A percentile compares a stretch with the other conserved stretches of the same genome.
phyloP scores from a whole-genome alignment of 371 early-diverging fungal genomes.

The Lichtheimia hyalospora region DNA sequence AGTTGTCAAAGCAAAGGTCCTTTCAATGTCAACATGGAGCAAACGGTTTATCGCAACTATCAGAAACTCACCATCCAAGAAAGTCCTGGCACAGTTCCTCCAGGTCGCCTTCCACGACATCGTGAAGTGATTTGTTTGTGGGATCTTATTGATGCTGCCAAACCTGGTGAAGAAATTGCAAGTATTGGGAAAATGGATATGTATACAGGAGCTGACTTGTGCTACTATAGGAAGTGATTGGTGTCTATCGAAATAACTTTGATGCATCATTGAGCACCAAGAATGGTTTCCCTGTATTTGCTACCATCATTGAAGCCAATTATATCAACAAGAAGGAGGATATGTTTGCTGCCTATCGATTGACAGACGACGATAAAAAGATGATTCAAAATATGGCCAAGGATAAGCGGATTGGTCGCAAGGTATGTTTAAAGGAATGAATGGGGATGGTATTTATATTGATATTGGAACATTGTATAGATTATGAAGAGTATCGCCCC shows the following conservation, averaged over 20 bases:
- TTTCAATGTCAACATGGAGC: constrained; percentile 88
- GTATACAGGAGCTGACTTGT: neutral
- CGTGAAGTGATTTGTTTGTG: constrained; percentile 95
- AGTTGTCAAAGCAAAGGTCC: constrained; percentile 96
- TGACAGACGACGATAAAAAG: constrained; percentile 93
- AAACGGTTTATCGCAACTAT: constrained; percentile 98
- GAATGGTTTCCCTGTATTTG: constrained; percentile 98
- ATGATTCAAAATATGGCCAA: constrained; percentile 79
- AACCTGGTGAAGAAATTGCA: constrained; percentile 98
- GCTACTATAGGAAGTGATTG: constrained; percentile 83
- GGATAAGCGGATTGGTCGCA: constrained; percentile 80
- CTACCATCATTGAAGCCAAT: constrained; percentile 96
- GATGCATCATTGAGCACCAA: constrained; percentile 88
- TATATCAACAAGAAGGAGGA: constrained; percentile 88
- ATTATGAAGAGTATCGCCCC: constrained; percentile 98
- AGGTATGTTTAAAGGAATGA: constrained; percentile 41
- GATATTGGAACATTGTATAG: constrained; percentile 25
- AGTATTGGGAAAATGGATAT: constrained; percentile 4
- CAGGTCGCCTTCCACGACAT: constrained; percentile 96
- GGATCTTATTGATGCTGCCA: constrained; percentile 97
- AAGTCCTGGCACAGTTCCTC: constrained; percentile 96
- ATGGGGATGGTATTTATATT: neutral
- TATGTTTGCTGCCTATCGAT: constrained; percentile 76
- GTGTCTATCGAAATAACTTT: constrained; percentile 96
- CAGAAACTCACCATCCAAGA: constrained; percentile 99